Evolutionary conservation across 805 yeast species (phyloP).

Genomic region (Candida caryicola): DNA sequence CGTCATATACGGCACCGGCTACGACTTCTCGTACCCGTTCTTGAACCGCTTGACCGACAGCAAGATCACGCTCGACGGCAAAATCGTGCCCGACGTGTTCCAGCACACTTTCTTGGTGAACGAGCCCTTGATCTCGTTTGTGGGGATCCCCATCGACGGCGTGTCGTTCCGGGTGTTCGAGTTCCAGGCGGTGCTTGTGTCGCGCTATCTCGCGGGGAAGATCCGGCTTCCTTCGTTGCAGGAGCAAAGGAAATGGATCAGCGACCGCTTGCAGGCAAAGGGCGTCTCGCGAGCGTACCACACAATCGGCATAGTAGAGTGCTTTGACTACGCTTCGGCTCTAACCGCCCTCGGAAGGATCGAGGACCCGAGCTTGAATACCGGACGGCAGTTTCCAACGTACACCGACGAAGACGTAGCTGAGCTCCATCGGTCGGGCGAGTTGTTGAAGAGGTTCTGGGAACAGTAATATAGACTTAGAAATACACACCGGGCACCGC

Average conservation of each 20-base stretch:
- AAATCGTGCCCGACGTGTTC: slow-evolving; percentile 44
- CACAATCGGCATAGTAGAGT: slow-evolving; percentile 21
- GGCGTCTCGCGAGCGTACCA: slow-evolving; percentile 48
- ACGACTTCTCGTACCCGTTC: slow-evolving; percentile 63
- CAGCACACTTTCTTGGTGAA: slow-evolving; percentile 54
- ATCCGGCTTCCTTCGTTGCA: slow-evolving; percentile 46
- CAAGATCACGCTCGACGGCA: slow-evolving; percentile 28
- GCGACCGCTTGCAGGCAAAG: slow-evolving; percentile 33
- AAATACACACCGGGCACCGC: no score
- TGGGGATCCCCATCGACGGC: slow-evolving; percentile 60
- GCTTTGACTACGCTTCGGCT: slow-evolving; percentile 12
- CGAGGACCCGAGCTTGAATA: slow-evolving; percentile 8
- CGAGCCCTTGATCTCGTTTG: slow-evolving; percentile 64
- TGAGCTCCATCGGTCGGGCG: slow-evolving; percentile 14
- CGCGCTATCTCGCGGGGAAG: slow-evolving; percentile 59
- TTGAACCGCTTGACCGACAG: slow-evolving; percentile 34
- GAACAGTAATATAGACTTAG: slow-evolving; percentile 4
- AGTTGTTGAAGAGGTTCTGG: slow-evolving; percentile 19
- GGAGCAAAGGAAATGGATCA: slow-evolving; percentile 47
- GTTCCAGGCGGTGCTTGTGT: slow-evolving; percentile 62
- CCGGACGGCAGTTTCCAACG: slow-evolving; percentile 23
- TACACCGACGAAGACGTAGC: slow-evolving; percentile 16
- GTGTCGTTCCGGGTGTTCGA: slow-evolving; percentile 61
- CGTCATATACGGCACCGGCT: slow-evolving; percentile 74
- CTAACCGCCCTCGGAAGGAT: slow-evolving; percentile 19